These are phyloP conservation scores for Mycena chlorophos DNA, from an alignment of 768 basidiomycete species.

Conservation along the genomic window DNA sequence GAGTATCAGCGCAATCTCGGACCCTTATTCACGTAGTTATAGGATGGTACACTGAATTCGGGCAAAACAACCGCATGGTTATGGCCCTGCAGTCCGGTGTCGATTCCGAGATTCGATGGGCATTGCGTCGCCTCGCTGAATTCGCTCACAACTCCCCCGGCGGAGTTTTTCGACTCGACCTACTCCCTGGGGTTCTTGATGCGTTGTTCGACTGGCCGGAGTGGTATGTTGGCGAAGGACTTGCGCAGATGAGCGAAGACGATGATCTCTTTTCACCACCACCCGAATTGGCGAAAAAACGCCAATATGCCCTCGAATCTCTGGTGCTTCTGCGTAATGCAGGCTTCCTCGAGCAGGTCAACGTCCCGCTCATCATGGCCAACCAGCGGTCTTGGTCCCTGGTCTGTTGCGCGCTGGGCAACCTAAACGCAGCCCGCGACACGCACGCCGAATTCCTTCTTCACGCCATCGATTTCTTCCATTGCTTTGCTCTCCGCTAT, in stretches of 20 bases:
- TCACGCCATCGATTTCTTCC: slow-evolving; percentile 74
- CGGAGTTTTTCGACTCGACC: slow-evolving; percentile 70
- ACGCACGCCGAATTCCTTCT: slow-evolving; percentile 69
- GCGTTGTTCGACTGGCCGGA: slow-evolving; percentile 88
- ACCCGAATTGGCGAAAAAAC: slow-evolving; percentile 50
- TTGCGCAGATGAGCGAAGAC: slow-evolving; percentile 45
- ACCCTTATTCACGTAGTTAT: background rate
- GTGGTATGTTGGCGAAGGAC: slow-evolving; percentile 70
- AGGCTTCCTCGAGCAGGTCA: slow-evolving; percentile 67
- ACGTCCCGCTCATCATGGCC: slow-evolving; percentile 54
- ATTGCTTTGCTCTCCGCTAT: slow-evolving; percentile 54
- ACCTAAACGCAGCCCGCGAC: slow-evolving; percentile 59
- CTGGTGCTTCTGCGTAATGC: slow-evolving; percentile 84
- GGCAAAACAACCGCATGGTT: slow-evolving; percentile 84
- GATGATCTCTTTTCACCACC: slow-evolving; percentile 55
- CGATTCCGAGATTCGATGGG: slow-evolving; percentile 81
- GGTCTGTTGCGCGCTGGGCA: slow-evolving; percentile 62
- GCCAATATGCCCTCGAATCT: slow-evolving; percentile 80
- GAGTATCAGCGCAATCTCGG: too few relatives aligned
- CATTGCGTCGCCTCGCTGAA: slow-evolving; percentile 84
- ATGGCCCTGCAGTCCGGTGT: slow-evolving; percentile 88
- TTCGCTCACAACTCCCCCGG: slow-evolving; percentile 78
- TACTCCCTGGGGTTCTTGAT: slow-evolving; percentile 77
- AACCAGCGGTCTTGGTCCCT: slow-evolving; percentile 66
- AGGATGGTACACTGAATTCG: slow-evolving; percentile 88